Conservation (phyloP, 352 stramenopile genomes). For the Globisporangium yorkense region DNA sequence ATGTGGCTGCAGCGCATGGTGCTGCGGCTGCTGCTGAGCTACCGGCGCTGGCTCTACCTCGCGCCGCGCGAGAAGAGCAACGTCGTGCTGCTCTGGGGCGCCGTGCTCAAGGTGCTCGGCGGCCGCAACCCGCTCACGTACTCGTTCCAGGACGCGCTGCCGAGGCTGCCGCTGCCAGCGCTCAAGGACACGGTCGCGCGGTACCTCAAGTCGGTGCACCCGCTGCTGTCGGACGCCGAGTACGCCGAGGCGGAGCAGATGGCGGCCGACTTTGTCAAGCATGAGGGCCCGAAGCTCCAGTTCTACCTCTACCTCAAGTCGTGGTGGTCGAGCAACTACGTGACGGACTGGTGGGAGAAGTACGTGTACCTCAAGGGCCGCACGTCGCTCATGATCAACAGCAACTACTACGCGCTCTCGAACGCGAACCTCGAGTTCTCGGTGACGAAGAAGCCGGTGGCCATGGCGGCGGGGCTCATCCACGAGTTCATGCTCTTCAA, state of each 20-base stretch:
- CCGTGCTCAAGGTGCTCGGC: slow-evolving; percentile 76
- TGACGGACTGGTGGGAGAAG: slow-evolving; percentile 89
- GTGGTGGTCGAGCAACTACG: slow-evolving; percentile 88
- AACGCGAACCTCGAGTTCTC: slow-evolving; percentile 55
- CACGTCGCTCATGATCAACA: slow-evolving; percentile 89
- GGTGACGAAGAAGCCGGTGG: slow-evolving; percentile 50
- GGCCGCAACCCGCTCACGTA: slow-evolving; percentile 84
- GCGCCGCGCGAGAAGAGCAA: slow-evolving; percentile 60
- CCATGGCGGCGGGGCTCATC: slow-evolving; percentile 60
- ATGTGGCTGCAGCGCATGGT: slow-evolving; percentile 83
- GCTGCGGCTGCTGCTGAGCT: slow-evolving; percentile 78
- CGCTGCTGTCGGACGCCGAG: slow-evolving; percentile 82
- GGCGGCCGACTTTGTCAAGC: slow-evolving; percentile 81
- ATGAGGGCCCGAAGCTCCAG: slow-evolving; percentile 87
- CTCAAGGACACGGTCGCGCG: slow-evolving; percentile 90
- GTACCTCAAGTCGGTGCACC: slow-evolving; percentile 91
- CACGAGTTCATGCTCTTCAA: slow-evolving; percentile 87
- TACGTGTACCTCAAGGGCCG: slow-evolving; percentile 88
- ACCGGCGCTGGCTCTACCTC: slow-evolving; percentile 86
- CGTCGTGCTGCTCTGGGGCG: slow-evolving; percentile 63
- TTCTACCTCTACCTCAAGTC: slow-evolving; percentile 89
- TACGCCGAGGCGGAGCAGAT: slow-evolving; percentile 85
- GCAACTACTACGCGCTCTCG: slow-evolving; percentile 89
- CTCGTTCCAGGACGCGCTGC: slow-evolving; percentile 89
- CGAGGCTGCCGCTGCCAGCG: slow-evolving; percentile 88